phyloP scores from a whole-genome alignment of 2,329 filamentous ascomycete species.

The Colletotrichum sp. region DNA sequence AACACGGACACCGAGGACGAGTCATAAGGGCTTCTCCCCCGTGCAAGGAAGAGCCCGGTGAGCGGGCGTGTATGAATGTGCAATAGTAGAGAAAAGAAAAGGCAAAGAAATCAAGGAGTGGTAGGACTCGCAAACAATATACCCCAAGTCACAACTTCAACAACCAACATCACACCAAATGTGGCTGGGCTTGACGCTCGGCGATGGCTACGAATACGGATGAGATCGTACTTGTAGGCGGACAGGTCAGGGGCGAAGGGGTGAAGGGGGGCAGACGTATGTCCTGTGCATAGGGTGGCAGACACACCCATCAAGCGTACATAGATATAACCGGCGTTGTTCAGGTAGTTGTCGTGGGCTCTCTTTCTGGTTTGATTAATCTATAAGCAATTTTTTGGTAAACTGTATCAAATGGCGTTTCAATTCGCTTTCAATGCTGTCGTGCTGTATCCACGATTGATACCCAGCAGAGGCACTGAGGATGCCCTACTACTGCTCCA shows the following conservation, averaged over 20 bases:
- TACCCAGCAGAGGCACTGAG: not conserved
- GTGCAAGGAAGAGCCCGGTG: not conserved
- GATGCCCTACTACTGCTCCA: not conserved
- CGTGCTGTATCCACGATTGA: not conserved
- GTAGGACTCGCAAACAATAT: conserved; percentile 9
- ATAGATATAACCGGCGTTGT: not conserved
- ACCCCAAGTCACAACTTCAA: conserved; percentile 15
- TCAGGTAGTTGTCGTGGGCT: not conserved
- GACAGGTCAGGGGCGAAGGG: not conserved
- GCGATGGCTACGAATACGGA: not conserved
- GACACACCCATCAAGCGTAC: not conserved
- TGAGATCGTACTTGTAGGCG: not conserved
- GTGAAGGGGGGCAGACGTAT: too few relatives aligned
- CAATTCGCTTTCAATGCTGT: not conserved
- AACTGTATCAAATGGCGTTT: not conserved
- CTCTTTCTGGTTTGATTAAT: not conserved
- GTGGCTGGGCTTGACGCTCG: not conserved
- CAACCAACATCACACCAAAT: not conserved
- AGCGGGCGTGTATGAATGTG: not conserved
- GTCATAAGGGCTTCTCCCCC: conserved; percentile 38
- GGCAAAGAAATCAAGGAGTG: not conserved
- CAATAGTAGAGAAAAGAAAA: not conserved
- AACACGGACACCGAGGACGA: conserved; percentile 73
- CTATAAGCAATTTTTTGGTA: not conserved
- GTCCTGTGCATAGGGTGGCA: not conserved